Conservation (phyloP, 2,329 filamentous ascomycete species). For the Cercospora canescens region DNA sequence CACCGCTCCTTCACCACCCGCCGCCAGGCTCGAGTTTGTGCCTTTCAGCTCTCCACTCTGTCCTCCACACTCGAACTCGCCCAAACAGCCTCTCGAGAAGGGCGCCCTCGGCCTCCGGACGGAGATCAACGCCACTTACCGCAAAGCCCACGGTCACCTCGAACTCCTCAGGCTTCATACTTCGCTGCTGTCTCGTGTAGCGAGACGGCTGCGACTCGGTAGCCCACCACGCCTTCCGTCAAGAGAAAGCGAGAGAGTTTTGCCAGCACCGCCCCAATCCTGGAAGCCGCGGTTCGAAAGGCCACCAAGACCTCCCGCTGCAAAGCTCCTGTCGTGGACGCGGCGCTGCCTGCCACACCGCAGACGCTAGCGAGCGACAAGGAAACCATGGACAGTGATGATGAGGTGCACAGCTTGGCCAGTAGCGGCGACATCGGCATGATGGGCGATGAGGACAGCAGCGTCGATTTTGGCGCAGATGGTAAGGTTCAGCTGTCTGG, state of each 20-base stretch:
- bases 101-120: not conserved
- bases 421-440: conserved; percentile 68
- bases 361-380: conserved; percentile 44
- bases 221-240: conserved; percentile 15
- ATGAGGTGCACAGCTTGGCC: conserved; percentile 84
- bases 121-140: conserved; percentile 16
- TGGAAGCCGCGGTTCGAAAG: conserved; percentile 29
- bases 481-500: conserved; percentile 35
- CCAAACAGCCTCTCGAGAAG: not conserved
- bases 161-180: conserved; percentile 7
- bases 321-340: conserved; percentile 37
- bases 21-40: not conserved
- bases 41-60: not conserved
- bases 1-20: not conserved
- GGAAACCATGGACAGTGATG: conserved; percentile 81
- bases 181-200: conserved; percentile 19
- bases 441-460: conserved; percentile 64
- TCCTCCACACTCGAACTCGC: not conserved
- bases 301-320: conserved; percentile 37
- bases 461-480: conserved; percentile 52
- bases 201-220: conserved; percentile 26
- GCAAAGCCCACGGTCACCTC: conserved; percentile 9
- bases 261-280: conserved; percentile 21
- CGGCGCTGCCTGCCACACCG: conserved; percentile 51
- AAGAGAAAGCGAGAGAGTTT: conserved; percentile 35